Percentiles rank a stretch among this genome's conserved stretches.
Conservation (phyloP, 163 green algal genomes). For the Scenedesmus sp. region DNA sequence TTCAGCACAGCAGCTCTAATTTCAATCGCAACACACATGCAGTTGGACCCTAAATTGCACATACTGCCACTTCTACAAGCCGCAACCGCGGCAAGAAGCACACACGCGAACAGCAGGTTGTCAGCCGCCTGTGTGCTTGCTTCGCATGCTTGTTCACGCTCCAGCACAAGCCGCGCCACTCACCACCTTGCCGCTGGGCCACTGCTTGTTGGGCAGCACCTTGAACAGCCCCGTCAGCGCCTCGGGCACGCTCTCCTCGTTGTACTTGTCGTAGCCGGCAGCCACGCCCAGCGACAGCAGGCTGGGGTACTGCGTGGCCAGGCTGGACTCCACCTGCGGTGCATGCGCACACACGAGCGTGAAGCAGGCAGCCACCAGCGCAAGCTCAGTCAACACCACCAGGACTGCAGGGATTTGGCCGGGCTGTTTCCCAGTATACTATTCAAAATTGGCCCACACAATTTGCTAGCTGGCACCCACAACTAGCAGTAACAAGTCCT, state of each 20-base stretch:
- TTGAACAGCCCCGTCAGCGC: background rate
- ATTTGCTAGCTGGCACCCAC: background rate
- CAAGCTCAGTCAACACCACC: too few relatives aligned
- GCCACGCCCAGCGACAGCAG: constrained; percentile 4
- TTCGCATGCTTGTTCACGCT: background rate
- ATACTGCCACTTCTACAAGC: background rate
- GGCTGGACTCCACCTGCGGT: background rate
- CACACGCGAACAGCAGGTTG: background rate
- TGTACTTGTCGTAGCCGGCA: constrained; percentile 14
- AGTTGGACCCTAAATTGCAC: constrained; percentile 51
- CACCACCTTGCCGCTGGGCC: constrained; percentile 15
- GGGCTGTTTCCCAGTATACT: too few relatives aligned
- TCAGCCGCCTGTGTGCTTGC: background rate
- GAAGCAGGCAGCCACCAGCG: background rate
- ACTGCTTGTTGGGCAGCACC: constrained; percentile 20
- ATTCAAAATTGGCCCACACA: too few relatives aligned
- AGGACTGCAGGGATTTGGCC: too few relatives aligned
- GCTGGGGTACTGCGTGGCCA: constrained; percentile 5
- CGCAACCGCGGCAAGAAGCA: background rate
- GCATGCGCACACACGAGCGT: background rate
- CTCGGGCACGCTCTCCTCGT: background rate
- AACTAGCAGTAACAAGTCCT: background rate
- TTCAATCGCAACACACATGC: constrained; percentile 16
- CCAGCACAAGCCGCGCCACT: background rate
- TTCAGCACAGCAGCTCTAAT: background rate